Percentiles rank a stretch among this genome's conserved stretches.
phyloP scores from a whole-genome alignment of 768 basidiomycete genomes.

The Phallus indusiatus region DNA sequence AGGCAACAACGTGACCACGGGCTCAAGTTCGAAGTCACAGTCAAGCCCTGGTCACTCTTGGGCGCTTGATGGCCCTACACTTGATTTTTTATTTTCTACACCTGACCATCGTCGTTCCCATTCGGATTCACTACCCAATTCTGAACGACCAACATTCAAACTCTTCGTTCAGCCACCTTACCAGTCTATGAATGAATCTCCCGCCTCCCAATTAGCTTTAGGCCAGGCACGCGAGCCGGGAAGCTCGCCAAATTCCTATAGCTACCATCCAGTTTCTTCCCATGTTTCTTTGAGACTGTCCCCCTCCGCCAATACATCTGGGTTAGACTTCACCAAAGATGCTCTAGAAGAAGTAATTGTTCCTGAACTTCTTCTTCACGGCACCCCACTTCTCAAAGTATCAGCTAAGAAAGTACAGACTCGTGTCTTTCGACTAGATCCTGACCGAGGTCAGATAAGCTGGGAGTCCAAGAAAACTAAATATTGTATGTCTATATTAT shows the following conservation, averaged over 20 bases:
- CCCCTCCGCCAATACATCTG: not conserved
- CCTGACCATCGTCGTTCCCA: not conserved
- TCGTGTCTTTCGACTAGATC: slow-evolving; percentile 60
- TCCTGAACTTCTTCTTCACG: slow-evolving; percentile 47
- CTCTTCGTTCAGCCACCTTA: not conserved
- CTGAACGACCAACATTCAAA: not conserved
- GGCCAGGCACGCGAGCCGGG: not conserved
- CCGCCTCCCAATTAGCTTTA: not conserved
- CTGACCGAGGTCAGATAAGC: slow-evolving; percentile 71
- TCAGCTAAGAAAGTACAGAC: slow-evolving; percentile 68
- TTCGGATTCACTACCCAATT: not conserved
- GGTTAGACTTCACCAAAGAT: slow-evolving; percentile 2
- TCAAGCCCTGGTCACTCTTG: not conserved
- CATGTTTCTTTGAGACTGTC: not conserved
- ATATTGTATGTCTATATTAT: slow-evolving; percentile 38
- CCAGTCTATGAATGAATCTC: not conserved
- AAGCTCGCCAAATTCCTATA: not conserved
- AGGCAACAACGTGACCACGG: too few species aligned
- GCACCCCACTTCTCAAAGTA: slow-evolving; percentile 75
- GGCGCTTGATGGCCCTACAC: not conserved
- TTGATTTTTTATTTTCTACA: not conserved
- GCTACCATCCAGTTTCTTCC: not conserved
- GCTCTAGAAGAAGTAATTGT: slow-evolving; percentile 36
- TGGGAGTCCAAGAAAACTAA: slow-evolving; percentile 68
- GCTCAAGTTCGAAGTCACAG: not conserved